These are phyloP conservation scores for Paraconiothyrium sp. DNA, from an alignment of 2,329 filamentous ascomycete species.

Conservation along the genomic window DNA sequence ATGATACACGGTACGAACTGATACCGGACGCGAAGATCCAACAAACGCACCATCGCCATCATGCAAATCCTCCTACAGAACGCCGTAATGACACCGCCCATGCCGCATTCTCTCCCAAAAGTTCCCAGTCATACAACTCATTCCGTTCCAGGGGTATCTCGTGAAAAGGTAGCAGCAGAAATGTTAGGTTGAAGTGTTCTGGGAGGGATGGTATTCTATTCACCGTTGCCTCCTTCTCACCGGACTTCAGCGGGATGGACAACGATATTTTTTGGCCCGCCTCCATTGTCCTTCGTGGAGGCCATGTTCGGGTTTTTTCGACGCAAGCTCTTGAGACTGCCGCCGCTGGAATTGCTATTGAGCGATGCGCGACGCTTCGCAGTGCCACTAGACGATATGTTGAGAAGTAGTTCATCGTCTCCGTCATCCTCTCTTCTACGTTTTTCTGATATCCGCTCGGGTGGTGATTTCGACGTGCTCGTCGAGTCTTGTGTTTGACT, in stretches of 20 bases:
- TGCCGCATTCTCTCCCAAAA: slow-evolving; percentile 24
- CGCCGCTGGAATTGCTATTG: slow-evolving; percentile 45
- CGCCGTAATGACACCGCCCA: slow-evolving; percentile 21
- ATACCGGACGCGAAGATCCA: slow-evolving; percentile 11
- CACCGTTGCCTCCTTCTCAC: slow-evolving; percentile 42
- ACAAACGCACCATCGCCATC: slow-evolving; percentile 11
- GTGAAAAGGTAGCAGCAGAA: slow-evolving; percentile 42
- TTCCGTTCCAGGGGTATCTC: slow-evolving; percentile 47
- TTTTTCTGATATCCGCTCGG: slow-evolving; percentile 86
- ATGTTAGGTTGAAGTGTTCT: slow-evolving; percentile 28
- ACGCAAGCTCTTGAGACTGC: slow-evolving; percentile 49
- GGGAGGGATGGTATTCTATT: slow-evolving; percentile 27
- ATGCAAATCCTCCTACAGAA: slow-evolving; percentile 16
- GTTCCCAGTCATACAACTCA: slow-evolving; percentile 46
- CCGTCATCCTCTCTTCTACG: slow-evolving; percentile 92
- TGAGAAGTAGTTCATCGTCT: slow-evolving; percentile 83
- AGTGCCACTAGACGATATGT: slow-evolving; percentile 68
- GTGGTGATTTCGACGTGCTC: slow-evolving; percentile 50
- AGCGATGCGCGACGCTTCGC: slow-evolving; percentile 54
- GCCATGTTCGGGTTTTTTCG: slow-evolving; percentile 55
- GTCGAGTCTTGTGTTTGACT: slow-evolving; percentile 37
- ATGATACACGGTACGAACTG: slow-evolving; percentile 33
- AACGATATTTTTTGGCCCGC: slow-evolving; percentile 53
- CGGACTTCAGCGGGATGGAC: slow-evolving; percentile 51
- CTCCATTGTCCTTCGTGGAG: slow-evolving; percentile 53